Evolutionary conservation across 176 grass and related monocot species (phyloP).

Genomic region (Areca catechu): DNA sequence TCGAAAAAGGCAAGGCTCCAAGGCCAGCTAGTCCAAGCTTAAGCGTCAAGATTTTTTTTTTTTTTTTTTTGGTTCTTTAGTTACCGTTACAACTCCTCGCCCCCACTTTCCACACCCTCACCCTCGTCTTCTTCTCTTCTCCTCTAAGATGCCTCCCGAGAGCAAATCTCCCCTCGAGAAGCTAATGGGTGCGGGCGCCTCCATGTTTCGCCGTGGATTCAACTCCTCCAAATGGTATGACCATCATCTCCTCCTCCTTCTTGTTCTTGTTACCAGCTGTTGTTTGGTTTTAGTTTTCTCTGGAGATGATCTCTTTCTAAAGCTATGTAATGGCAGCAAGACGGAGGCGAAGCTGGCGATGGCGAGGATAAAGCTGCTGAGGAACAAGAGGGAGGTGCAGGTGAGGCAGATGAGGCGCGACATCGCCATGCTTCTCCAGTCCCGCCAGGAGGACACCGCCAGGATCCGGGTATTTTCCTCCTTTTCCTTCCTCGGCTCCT

Average conservation of each 20-base stretch:
- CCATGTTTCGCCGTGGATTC: conserved; percentile 51
- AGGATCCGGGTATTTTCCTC: conserved; percentile 51
- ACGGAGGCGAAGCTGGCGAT: conserved; percentile 81
- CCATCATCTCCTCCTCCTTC: neutral
- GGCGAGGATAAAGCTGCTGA: conserved; percentile 81
- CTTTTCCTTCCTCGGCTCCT: too few relatives aligned
- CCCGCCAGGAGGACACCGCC: conserved; percentile 61
- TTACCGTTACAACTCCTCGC: too few relatives aligned
- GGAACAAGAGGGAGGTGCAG: conserved; percentile 64
- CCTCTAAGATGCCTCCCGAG: neutral
- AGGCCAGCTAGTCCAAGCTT: too few relatives aligned
- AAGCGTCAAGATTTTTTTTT: too few relatives aligned
- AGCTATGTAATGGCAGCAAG: conserved; percentile 36
- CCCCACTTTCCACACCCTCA: too few relatives aligned
- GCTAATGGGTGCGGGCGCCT: neutral
- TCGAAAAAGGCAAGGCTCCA: too few relatives aligned
- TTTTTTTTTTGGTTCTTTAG: too few relatives aligned
- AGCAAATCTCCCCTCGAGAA: neutral
- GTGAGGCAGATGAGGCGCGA: conserved; percentile 76
- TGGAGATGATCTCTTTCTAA: too few relatives aligned
- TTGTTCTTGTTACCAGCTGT: neutral
- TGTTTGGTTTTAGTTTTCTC: neutral
- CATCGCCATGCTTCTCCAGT: conserved; percentile 62
- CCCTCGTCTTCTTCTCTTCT: neutral
- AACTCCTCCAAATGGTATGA: conserved; percentile 66